phyloP scores from a whole-genome alignment of 331 rosid species.

The Phaseolus coccineus region DNA sequence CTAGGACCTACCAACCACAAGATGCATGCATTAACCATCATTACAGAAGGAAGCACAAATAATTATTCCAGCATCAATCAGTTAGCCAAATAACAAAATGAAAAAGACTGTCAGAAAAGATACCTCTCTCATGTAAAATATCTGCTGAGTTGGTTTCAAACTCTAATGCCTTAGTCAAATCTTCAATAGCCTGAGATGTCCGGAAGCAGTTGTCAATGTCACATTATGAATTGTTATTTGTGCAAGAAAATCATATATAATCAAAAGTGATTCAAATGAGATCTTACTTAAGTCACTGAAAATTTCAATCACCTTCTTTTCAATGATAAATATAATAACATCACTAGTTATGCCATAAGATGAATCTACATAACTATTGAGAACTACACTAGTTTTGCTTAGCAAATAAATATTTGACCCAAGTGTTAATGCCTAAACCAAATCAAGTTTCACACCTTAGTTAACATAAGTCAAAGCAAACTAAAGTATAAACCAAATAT shows the following conservation, averaged over 20 bases:
- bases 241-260: conserved; percentile 45
- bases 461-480: neutral
- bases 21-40: conserved; percentile 6
- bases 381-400: conserved; percentile 23
- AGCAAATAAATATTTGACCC: conserved; percentile 4
- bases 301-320: conserved; percentile 6
- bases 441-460: conserved; percentile 24
- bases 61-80: conserved; percentile 37
- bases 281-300: conserved; percentile 30
- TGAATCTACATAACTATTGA: conserved; percentile 10
- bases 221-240: conserved; percentile 38
- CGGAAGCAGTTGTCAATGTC: conserved; percentile 34
- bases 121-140: conserved; percentile 97
- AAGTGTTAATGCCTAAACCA: conserved; percentile 16
- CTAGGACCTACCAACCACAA: conserved; percentile 28
- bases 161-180: conserved; percentile 85
- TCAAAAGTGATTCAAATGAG: conserved; percentile 20
- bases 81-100: conserved; percentile 33
- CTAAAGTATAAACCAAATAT: conserved; percentile 27
- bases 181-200: conserved; percentile 81
- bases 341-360: conserved; percentile 14
- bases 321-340: conserved; percentile 18
- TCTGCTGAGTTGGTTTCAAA: conserved; percentile 87
- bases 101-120: conserved; percentile 39
- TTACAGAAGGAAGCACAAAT: conserved; percentile 10